These are phyloP conservation scores for Geotrichum cucujoidarum DNA, from an alignment of 1,139 yeast species.

Conservation along the genomic window DNA sequence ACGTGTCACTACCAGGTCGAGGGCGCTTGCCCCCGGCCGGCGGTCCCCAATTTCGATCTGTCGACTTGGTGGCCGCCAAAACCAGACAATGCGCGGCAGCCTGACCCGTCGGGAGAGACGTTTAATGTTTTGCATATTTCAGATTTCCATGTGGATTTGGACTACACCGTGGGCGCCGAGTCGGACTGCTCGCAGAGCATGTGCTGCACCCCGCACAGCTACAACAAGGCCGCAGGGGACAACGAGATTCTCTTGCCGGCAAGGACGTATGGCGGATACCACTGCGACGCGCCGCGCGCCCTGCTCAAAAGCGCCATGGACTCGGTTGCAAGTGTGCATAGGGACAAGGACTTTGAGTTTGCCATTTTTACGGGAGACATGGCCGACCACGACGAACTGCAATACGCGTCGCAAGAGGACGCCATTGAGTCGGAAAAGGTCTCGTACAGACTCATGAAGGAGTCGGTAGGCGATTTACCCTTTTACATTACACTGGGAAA, in stretches of 20 bases:
- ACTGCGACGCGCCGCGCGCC: constrained; percentile 58
- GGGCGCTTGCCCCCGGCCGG: constrained; percentile 41
- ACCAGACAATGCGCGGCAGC: constrained; percentile 38
- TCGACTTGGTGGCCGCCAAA: constrained; percentile 43
- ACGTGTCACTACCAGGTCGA: constrained; percentile 45
- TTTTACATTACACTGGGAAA: constrained; percentile 63
- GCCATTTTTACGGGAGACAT: constrained; percentile 62
- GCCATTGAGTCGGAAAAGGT: constrained; percentile 11
- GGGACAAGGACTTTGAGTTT: constrained; percentile 46
- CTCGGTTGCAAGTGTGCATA: constrained; percentile 39
- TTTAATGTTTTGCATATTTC: constrained; percentile 58
- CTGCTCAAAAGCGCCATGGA: constrained; percentile 52
- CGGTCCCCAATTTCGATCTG: constrained; percentile 40
- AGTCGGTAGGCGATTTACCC: constrained; percentile 43
- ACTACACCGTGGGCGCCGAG: constrained; percentile 55
- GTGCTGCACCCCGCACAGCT: constrained; percentile 46
- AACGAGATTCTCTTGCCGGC: constrained; percentile 49
- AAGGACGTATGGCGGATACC: constrained; percentile 52
- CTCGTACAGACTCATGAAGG: constrained; percentile 8
- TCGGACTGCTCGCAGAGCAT: constrained; percentile 49
- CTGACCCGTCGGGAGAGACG: constrained; percentile 38
- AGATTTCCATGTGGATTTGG: constrained; percentile 55
- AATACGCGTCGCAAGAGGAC: constrained; percentile 44
- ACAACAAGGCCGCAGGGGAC: constrained; percentile 36
- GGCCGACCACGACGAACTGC: constrained; percentile 52